Conservation (phyloP, 495 filamentous ascomycete genomes). For the Penicillium daleae region DNA sequence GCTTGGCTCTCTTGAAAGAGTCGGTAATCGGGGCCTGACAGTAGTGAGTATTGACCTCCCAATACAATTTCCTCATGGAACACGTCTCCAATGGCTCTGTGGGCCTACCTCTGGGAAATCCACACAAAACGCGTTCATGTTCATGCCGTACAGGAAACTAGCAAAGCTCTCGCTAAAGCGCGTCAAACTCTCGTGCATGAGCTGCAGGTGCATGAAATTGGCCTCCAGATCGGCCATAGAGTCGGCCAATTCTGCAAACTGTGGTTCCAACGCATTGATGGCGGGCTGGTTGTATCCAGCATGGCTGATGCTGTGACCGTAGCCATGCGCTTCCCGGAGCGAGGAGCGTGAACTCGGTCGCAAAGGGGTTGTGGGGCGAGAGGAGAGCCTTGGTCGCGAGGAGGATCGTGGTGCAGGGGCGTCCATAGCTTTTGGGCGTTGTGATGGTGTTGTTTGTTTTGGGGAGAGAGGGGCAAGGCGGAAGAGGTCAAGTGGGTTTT, state of each 20-base stretch:
- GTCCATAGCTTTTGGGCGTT: conserved; percentile 35
- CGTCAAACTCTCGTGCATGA: conserved; percentile 95
- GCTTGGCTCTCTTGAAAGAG: conserved; percentile 72
- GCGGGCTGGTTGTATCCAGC: conserved; percentile 64
- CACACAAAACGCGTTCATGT: conserved; percentile 99
- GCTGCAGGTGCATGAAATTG: conserved; percentile 95
- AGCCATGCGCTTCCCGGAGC: conserved; percentile 69
- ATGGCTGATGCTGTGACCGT: conserved; percentile 46
- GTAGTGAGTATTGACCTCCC: background rate
- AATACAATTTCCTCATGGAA: conserved; percentile 12
- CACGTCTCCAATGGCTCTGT: conserved; percentile 33
- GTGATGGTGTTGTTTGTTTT: conserved; percentile 3
- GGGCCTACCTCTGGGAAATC: conserved; percentile 87
- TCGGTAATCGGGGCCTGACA: conserved; percentile 64
- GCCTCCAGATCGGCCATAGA: conserved; percentile 93
- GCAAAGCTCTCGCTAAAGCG: conserved; percentile 97
- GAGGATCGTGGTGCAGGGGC: conserved; percentile 37
- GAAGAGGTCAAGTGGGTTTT: background rate
- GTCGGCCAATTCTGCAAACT: conserved; percentile 92
- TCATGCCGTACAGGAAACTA: conserved; percentile 90
- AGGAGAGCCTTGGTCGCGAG: conserved; percentile 53
- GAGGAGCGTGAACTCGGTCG: conserved; percentile 90
- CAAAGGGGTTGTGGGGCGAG: conserved; percentile 90
- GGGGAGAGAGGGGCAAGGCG: conserved; percentile 10
- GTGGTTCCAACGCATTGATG: conserved; percentile 80